A percentile compares a stretch with the other conserved stretches of the same genome.
Evolutionary conservation across 2,329 filamentous ascomycete species (phyloP).

Genomic region (Sporothrix pseudoabietina): DNA sequence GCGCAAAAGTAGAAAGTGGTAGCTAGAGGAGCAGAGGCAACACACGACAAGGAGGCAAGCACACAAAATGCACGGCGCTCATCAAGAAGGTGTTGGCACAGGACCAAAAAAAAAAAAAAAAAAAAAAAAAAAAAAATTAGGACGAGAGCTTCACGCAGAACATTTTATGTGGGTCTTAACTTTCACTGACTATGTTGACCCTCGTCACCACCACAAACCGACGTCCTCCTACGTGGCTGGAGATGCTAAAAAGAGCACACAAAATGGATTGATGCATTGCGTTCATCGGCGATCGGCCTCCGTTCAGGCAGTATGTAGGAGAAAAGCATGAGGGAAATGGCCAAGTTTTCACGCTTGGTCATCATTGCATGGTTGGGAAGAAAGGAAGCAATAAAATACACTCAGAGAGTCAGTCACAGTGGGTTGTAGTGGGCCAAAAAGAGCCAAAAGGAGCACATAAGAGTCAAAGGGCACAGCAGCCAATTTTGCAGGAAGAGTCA

Average conservation of each 20-base stretch:
- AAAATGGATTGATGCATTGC: slow-evolving; percentile 10
- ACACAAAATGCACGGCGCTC: background rate
- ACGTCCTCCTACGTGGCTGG: background rate
- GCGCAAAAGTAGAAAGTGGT: slow-evolving; percentile 2
- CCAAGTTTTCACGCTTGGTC: background rate
- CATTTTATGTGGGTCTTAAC: background rate
- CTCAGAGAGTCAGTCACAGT: slow-evolving; percentile 2
- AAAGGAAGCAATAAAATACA: background rate
- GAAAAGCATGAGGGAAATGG: background rate
- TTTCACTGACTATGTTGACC: background rate
- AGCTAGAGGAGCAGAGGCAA: background rate
- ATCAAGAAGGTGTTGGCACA: background rate
- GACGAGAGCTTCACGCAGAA: background rate
- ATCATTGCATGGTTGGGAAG: background rate
- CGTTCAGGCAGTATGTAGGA: background rate
- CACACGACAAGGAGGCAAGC: background rate
- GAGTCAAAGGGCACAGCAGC: slow-evolving; percentile 13
- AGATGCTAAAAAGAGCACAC: background rate
- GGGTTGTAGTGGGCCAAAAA: background rate
- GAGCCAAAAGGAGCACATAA: background rate
- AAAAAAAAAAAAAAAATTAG: background rate
- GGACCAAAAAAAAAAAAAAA: background rate
- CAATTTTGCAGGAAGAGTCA: slow-evolving; percentile 5
- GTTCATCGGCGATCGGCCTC: background rate
- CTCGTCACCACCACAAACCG: background rate